Base-by-base conservation (phyloP, 139 green algal genomes). In the Limnomonas spitsbergensis region DNA sequence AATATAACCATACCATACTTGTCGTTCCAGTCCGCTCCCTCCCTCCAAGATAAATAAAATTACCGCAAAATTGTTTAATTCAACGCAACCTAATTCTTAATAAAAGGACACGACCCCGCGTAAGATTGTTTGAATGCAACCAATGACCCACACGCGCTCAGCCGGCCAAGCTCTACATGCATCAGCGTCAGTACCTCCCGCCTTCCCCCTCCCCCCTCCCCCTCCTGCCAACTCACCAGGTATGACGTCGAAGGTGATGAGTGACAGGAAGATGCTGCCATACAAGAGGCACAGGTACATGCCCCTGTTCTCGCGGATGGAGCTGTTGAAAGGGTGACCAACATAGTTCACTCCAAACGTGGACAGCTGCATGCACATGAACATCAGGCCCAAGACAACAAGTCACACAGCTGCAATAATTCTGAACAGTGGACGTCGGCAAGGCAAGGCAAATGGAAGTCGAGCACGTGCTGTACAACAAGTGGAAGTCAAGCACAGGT, bases 301-400 rank as follows among this genome's bases (percentile, higher is more conserved):
- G 32, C 73, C 77, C 61, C 69, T 81, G 81, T 96, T 97, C 73
- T 96, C 85, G 0, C n/a, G 34, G 37, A 99, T 86, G 2, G 88
- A 82, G 2, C 88, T 90, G 88, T 95, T 97, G 89, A 97, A 98
- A 14, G 95, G 95, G 71, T 92, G 83, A 24, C 95, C 95, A 40
- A 97, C 89, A 84, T 98, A 98, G 88, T 98, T 98, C 68, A 97
- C 94, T 0, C 89, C 91, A 83, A 98, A 98, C 6, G 95, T 98
- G 42, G 79, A 80, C 42, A 83, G 66, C 79, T 83, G 71, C 66
- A 47, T 9, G 35, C 69, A 54, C 42, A 9, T 9, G n/a, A n/a
- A n/a, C n/a, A n/a, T n/a, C n/a, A 9, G 47, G 47, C 9, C 9
- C 47, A 56, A 56, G 47, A n/a, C n/a, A n/a, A n/a, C n/a, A n/a